Conservation (phyloP, 2,329 filamentous ascomycete species). For the Verticillium zaregamsianum region DNA sequence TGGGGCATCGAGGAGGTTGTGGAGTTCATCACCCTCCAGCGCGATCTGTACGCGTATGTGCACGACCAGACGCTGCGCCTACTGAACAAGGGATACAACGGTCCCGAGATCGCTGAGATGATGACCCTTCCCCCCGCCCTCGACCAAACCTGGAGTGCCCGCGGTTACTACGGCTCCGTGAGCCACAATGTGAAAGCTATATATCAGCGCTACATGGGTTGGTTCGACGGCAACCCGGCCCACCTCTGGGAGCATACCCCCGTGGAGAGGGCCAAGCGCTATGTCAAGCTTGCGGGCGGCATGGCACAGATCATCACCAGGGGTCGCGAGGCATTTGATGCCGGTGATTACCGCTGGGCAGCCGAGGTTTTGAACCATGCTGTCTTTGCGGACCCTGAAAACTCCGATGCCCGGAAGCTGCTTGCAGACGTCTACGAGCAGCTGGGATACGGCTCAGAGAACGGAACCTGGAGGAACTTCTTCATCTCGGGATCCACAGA, state of each 20-base stretch:
- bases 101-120: slow-evolving; percentile 33
- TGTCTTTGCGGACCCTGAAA: slow-evolving; percentile 21
- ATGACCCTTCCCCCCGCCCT: slow-evolving; percentile 27
- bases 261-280: slow-evolving; percentile 24
- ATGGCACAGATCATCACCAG: slow-evolving; percentile 21
- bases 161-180: slow-evolving; percentile 31
- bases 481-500: slow-evolving; percentile 11
- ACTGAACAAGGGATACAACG: slow-evolving; percentile 30
- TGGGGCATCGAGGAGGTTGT: slow-evolving; percentile 25
- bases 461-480: slow-evolving; percentile 35
- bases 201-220: slow-evolving; percentile 16
- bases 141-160: slow-evolving; percentile 21
- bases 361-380: slow-evolving; percentile 31
- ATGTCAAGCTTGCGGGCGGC: slow-evolving; percentile 32
- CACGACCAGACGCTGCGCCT: slow-evolving; percentile 34
- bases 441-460: slow-evolving; percentile 32
- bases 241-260: slow-evolving; percentile 23
- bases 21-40: slow-evolving; percentile 24
- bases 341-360: slow-evolving; percentile 31
- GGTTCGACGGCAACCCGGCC: slow-evolving; percentile 18
- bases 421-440: slow-evolving; percentile 26
- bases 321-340: slow-evolving; percentile 21
- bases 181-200: slow-evolving; percentile 31
- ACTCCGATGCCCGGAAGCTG: slow-evolving; percentile 12
- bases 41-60: slow-evolving; percentile 34